These are phyloP conservation scores for Picea sitchensis DNA, from an alignment of 75 land plant species.

Conservation along the genomic window DNA sequence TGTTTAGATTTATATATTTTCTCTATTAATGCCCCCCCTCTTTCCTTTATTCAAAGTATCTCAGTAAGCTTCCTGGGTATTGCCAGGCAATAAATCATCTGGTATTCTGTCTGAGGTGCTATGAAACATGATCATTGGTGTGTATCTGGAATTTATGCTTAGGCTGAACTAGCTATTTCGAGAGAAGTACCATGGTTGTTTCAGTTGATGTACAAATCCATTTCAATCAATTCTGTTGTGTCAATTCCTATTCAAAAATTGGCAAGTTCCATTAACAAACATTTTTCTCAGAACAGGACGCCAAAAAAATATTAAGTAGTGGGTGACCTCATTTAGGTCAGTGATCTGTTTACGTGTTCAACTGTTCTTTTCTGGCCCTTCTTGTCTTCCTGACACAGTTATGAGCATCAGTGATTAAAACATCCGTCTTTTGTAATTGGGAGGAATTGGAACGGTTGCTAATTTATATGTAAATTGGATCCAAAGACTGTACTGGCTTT, in stretches of 20 bases:
- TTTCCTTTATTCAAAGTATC: background rate
- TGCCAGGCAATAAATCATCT: too few species aligned
- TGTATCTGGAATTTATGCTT: too few species aligned
- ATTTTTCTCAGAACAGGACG: background rate
- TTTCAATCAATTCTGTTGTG: background rate
- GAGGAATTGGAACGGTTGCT: background rate
- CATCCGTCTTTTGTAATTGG: background rate
- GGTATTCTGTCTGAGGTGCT: too few species aligned
- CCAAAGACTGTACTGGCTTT: background rate
- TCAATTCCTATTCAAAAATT: background rate
- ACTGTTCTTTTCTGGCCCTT: background rate
- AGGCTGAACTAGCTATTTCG: too few species aligned
- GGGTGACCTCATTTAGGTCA: constrained; percentile 9
- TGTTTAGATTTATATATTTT: too few species aligned
- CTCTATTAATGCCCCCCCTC: background rate
- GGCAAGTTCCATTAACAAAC: background rate
- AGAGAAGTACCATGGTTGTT: too few species aligned
- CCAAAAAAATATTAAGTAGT: background rate
- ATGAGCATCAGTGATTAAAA: background rate
- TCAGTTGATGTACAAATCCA: too few species aligned
- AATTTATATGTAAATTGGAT: background rate
- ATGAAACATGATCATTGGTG: too few species aligned
- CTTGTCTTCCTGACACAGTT: background rate
- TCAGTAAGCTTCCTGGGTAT: too few species aligned
- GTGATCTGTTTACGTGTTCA: constrained; percentile 5